Conservation (phyloP, 1,284 basidiomycete species). For the Fomitopsis schrenkii region DNA sequence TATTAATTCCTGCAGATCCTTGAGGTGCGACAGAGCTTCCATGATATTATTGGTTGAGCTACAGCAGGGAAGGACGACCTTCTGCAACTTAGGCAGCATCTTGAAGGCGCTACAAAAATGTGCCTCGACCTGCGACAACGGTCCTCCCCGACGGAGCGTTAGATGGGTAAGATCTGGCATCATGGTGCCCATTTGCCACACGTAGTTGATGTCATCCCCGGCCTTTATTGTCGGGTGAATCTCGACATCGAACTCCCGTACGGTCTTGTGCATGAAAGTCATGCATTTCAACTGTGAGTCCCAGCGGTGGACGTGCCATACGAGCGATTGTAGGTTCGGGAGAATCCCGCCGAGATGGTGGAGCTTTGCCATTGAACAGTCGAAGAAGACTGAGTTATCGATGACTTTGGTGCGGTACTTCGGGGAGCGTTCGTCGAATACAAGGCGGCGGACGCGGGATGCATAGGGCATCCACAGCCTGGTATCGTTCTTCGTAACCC, state of each 20-base stretch:
- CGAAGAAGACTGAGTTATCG: conserved; percentile 36
- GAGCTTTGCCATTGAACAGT: conserved; percentile 47
- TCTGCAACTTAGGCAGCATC: conserved; percentile 39
- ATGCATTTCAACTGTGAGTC: conserved; percentile 27
- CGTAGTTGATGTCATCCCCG: conserved; percentile 20
- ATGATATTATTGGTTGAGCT: conserved; percentile 42
- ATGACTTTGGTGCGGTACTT: conserved; percentile 13
- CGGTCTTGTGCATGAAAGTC: conserved; percentile 36
- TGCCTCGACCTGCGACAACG: conserved; percentile 34
- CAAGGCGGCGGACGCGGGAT: conserved; percentile 40
- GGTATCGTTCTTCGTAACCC: conserved; percentile 49
- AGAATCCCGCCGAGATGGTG: conserved; percentile 38
- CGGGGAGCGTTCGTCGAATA: conserved; percentile 17
- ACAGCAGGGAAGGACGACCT: conserved; percentile 46
- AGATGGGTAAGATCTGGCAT: conserved; percentile 43
- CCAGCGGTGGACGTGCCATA: conserved; percentile 29
- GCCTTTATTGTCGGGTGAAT: conserved; percentile 17
- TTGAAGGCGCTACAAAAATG: conserved; percentile 32
- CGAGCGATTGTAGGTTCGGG: conserved; percentile 48
- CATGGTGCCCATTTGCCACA: conserved; percentile 41
- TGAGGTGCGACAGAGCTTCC: conserved; percentile 39
- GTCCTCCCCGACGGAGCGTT: conserved; percentile 32
- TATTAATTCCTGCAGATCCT: conserved; percentile 41
- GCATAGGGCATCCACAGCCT: conserved; percentile 50
- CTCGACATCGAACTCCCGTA: conserved; percentile 29